Base-by-base conservation (phyloP, 2,329 filamentous ascomycete genomes). In the Camillea tinctor region DNA sequence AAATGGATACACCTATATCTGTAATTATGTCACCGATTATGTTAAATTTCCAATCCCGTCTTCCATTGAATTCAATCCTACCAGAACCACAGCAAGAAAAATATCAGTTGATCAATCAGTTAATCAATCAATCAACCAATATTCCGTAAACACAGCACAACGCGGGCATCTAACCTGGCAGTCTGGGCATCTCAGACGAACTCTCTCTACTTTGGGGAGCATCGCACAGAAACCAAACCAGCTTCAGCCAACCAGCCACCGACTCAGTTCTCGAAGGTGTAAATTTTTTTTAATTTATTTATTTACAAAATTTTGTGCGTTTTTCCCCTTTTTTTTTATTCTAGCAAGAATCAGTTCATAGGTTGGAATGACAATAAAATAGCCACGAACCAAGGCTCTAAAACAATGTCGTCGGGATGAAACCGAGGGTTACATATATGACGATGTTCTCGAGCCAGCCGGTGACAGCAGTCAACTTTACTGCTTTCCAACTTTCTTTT, bases 351-450 rank as follows among this genome's bases (percentile, higher is more conserved):
- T 44, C 36, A 58, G 55, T 40, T 44, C 56, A 62, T 40, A 60
- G 58, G n/a, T n/a, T n/a, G n/a, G 55, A 64, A 66, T 66, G 60
- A 60, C 56, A 55, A 64, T 62, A 44, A 20, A 61, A 63, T 63
- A 55, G 49, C 56, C 55, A 63, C 51, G 57, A 59, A 56, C 56
- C 60, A 56, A 59, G 58, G 36, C 48, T 60, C 60, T 58, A 62
- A 59, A 64, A 61, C 53, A 64, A 61, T 57, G 57, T 60, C 51
- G 59, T 65, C 61, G 64, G 64, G 57, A 66, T 67, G 66, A 68
- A 66, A 66, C 64, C 62, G 59, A 63, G 55, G 61, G 64, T 68
- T 67, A 64, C 67, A 69, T 65, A 53, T 64, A 69, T 68, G 67
- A 69, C 67, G 67, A 64, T 66, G 60, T 66, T 56, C 60, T 62